Percentiles rank a stretch among this genome's conserved stretches.
Conservation (phyloP, 768 basidiomycete species). For the Leucocoprinus birnbaumii region DNA sequence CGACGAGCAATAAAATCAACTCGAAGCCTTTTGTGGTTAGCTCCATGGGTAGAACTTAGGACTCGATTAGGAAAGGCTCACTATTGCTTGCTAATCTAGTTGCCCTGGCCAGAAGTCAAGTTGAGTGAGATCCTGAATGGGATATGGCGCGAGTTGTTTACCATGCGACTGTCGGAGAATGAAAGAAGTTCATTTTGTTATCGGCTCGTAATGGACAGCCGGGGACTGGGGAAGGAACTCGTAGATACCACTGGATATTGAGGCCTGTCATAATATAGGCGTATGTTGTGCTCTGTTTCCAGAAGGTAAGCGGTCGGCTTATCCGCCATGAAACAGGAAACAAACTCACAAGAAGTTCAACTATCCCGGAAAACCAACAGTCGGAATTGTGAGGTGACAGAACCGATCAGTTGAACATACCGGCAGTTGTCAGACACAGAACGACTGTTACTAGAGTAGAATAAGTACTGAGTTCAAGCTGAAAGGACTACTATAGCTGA, state of each 20-base stretch:
- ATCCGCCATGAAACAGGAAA: not conserved
- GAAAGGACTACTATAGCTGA: not conserved
- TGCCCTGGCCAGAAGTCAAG: not conserved
- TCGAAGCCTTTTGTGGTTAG: not conserved
- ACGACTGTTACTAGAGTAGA: not conserved
- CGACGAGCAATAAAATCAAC: not conserved
- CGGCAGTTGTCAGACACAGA: not conserved
- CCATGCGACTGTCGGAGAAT: slow-evolving; percentile 1
- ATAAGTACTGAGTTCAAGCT: no score
- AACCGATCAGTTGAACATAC: not conserved
- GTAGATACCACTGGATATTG: not conserved
- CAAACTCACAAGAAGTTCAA: not conserved
- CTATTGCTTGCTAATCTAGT: slow-evolving; percentile 6
- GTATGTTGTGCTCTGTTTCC: slow-evolving; percentile 5
- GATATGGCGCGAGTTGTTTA: not conserved
- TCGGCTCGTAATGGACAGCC: not conserved
- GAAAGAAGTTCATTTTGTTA: not conserved
- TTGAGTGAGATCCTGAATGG: not conserved
- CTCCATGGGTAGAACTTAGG: no score
- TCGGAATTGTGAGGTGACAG: not conserved
- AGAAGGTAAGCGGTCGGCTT: not conserved
- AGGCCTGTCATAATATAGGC: slow-evolving; percentile 6
- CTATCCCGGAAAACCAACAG: no score
- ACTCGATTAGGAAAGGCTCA: not conserved
- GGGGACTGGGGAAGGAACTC: not conserved